A percentile compares a stretch with the other conserved stretches of the same genome.
Evolutionary conservation across 2,329 filamentous ascomycete genomes (phyloP).

Genomic region (Byssothecium circinans): DNA sequence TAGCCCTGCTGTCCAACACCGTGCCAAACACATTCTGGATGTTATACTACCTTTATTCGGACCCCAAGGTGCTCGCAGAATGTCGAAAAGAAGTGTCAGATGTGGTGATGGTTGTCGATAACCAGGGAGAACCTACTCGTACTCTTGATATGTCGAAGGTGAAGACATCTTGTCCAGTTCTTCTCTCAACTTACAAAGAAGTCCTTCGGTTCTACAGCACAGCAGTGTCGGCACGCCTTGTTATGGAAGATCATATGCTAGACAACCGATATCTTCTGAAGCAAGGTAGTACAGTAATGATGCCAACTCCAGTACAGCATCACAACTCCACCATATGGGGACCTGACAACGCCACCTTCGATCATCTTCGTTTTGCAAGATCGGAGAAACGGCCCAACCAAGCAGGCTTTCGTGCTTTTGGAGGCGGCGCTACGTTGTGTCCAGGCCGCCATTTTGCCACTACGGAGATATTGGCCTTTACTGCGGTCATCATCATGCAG

Average conservation of each 20-base stretch:
- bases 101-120: neutral
- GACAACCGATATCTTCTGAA: conserved; percentile 33
- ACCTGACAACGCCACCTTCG: conserved; percentile 25
- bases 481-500: conserved; percentile 25
- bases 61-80: conserved; percentile 31
- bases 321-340: conserved; percentile 31
- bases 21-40: conserved; percentile 44
- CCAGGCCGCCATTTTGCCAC: conserved; percentile 39
- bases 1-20: conserved; percentile 45
- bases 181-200: conserved; percentile 46
- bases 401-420: conserved; percentile 30
- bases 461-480: conserved; percentile 29
- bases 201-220: conserved; percentile 39
- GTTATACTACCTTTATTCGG: conserved; percentile 37
- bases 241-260: conserved; percentile 36
- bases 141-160: conserved; percentile 35
- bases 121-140: conserved; percentile 5
- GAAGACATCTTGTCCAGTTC: conserved; percentile 39
- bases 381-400: conserved; percentile 8
- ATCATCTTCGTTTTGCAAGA: conserved; percentile 30
- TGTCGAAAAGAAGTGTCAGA: conserved; percentile 20
- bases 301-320: conserved; percentile 32
- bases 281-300: conserved; percentile 34
- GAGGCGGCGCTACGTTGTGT: conserved; percentile 31
- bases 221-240: conserved; percentile 33